A percentile compares a stretch with the other conserved stretches of the same genome.
These are phyloP conservation scores for Apiospora aurea DNA, from an alignment of 2,329 filamentous ascomycete species.

Conservation along the genomic window DNA sequence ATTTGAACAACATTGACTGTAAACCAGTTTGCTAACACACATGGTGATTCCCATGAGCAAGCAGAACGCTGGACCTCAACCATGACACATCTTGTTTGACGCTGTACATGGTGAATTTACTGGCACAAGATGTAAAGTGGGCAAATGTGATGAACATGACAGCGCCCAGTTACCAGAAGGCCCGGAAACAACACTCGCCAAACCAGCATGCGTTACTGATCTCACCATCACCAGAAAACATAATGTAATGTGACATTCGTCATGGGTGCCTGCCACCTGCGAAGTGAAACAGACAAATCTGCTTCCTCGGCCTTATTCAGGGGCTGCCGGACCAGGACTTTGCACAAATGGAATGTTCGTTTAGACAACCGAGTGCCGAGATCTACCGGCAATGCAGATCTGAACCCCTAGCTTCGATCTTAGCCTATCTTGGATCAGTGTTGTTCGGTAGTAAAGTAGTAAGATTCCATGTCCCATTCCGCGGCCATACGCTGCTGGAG, in stretches of 20 bases:
- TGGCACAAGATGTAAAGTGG: too few species aligned
- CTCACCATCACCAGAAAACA: neutral
- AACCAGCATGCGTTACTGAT: neutral
- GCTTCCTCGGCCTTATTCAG: constrained; percentile 4
- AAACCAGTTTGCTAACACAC: too few species aligned
- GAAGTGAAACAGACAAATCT: neutral
- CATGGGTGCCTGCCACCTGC: neutral
- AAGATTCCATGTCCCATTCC: neutral
- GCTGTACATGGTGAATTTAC: too few species aligned
- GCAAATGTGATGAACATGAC: too few species aligned
- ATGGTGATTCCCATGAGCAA: too few species aligned
- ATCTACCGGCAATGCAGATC: neutral
- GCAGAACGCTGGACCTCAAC: too few species aligned
- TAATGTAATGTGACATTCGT: neutral
- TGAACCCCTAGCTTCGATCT: neutral
- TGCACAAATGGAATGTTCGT: neutral
- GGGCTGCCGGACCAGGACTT: neutral
- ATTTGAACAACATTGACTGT: too few species aligned
- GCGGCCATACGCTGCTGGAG: neutral
- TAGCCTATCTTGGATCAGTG: neutral
- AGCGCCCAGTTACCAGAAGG: too few species aligned
- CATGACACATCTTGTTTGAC: too few species aligned
- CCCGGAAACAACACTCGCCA: neutral
- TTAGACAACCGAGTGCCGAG: neutral
- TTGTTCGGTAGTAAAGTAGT: neutral